Conservation (phyloP, 805 yeast genomes). For the Saccharomycopsis vini region DNA sequence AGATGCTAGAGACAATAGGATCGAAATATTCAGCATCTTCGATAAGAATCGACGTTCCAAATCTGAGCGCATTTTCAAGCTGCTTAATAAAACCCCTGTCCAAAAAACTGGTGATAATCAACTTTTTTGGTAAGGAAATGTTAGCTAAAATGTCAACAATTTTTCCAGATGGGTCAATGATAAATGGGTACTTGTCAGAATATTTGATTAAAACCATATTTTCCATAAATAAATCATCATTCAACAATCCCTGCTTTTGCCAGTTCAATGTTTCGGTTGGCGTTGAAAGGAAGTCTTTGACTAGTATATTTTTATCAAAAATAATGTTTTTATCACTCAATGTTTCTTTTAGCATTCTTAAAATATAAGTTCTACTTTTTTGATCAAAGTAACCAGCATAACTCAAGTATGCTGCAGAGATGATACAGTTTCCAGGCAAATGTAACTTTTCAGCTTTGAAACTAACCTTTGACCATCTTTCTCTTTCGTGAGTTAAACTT, state of each 20-base stretch:
- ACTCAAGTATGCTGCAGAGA: conserved; percentile 52
- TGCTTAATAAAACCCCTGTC: conserved; percentile 58
- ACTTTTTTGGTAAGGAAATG: conserved; percentile 27
- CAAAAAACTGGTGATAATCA: conserved; percentile 58
- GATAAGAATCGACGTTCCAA: conserved; percentile 69
- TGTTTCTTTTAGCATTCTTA: conserved; percentile 29
- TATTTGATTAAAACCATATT: conserved; percentile 48
- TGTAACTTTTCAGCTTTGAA: conserved; percentile 38
- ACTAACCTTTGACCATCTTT: conserved; percentile 56
- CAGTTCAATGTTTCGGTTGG: conserved; percentile 38
- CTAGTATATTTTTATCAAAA: conserved; percentile 30
- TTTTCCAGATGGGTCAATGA: conserved; percentile 65
- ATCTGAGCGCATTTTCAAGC: conserved; percentile 71
- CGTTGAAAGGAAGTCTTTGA: conserved; percentile 32
- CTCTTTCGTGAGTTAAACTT: conserved; percentile 55
- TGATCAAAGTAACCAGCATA: conserved; percentile 57
- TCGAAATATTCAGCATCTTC: conserved; percentile 77
- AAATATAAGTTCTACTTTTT: conserved; percentile 31
- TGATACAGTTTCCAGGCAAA: conserved; percentile 55
- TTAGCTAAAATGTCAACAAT: conserved; percentile 34
- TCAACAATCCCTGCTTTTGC: conserved; percentile 44
- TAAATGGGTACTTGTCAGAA: conserved; percentile 36
- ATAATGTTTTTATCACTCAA: conserved; percentile 31
- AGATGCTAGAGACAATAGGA: conserved; percentile 57
- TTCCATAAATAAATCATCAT: conserved; percentile 54